Base-by-base conservation (phyloP, 2,329 filamentous ascomycete genomes). In the Magnaporthales sp. region DNA sequence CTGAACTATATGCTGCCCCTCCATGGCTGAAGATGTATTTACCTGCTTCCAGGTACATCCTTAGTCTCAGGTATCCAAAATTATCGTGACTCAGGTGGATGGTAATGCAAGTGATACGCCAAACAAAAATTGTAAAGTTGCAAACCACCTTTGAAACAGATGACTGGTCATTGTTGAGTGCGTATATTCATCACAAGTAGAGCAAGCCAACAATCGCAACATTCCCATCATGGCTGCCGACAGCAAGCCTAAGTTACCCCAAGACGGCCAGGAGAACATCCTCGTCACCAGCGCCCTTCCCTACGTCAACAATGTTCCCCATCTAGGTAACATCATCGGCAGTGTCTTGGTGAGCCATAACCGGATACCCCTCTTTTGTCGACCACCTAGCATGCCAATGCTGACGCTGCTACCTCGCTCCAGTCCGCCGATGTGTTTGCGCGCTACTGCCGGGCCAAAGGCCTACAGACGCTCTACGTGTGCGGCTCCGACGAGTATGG, bases 291-390 rank as follows among this genome's bases (percentile, higher is more conserved):
- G 90, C 71, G 93, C 93, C 67, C 68, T 72, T 2, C 71, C 71
- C 15, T 72, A 72, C 67, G 80, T 84, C 70, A 88, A 89, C 76
- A 86, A 89, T 73, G 86, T 91, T 32, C 90, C 93, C 62, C 93
- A 97, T 80, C 81, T 97, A 73, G 93, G 92, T 68, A 96, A 96
- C 78, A 88, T 96, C 70, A 89, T 96, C 69, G 92, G 92, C 69
- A 92, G 88, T 71, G 92, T 97, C 27, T 85, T 97, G 22, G 63
- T 64, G 51, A 19, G n/a, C 63, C 63, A 54, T 64, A 27, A 32
- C 15, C 63, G 38, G 38, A 51, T 8, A 51, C 38, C 38, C 38
- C 38, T 51, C 19, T n/a, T n/a, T n/a, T n/a, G 6, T n/a, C 22
- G 24, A n/a, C 38, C 62, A 24, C 30, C 22, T 22, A 46, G 22